Evolutionary conservation across 805 yeast genomes (phyloP).

Genomic region (Candida ulmi): DNA sequence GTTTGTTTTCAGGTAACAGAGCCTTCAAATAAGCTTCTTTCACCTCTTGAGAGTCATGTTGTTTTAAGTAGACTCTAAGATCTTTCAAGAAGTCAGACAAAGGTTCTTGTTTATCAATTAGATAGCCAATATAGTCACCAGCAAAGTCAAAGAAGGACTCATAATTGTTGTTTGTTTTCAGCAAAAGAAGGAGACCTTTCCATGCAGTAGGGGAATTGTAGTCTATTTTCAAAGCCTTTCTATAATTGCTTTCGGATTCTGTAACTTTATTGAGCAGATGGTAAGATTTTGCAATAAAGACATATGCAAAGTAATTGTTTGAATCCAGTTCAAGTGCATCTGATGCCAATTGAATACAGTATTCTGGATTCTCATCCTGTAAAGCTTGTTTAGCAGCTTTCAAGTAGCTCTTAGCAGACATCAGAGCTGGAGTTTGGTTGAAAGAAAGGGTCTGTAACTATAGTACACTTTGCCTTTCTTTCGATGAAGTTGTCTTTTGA

Average conservation of each 20-base stretch:
- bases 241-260: conserved; percentile 39
- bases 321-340: conserved; percentile 53
- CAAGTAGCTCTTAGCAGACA: conserved; percentile 32
- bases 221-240: conserved; percentile 43
- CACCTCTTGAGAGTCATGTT: conserved; percentile 24
- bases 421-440: conserved; percentile 3
- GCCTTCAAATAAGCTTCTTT: conserved; percentile 43
- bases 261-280: conserved; percentile 36
- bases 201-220: conserved; percentile 59
- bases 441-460: too few species aligned
- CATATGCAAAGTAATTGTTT: conserved; percentile 56
- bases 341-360: conserved; percentile 50
- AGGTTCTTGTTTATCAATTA: conserved; percentile 38
- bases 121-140: conserved; percentile 36
- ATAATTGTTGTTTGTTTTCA: conserved; percentile 31
- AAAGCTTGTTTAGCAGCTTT: conserved; percentile 50
- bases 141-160: conserved; percentile 41
- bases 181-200: conserved; percentile 67
- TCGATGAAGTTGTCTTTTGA: too few species aligned
- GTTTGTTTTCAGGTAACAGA: conserved; percentile 49
- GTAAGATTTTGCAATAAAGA: conserved; percentile 68
- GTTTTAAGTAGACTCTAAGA: conserved; percentile 39
- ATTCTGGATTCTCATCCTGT: conserved; percentile 52
- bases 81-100: conserved; percentile 45
- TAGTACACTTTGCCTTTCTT: too few species aligned